These are phyloP conservation scores for Nicotiana tomentosiformis DNA, from an alignment of 257 asterid species.

Conservation along the genomic window DNA sequence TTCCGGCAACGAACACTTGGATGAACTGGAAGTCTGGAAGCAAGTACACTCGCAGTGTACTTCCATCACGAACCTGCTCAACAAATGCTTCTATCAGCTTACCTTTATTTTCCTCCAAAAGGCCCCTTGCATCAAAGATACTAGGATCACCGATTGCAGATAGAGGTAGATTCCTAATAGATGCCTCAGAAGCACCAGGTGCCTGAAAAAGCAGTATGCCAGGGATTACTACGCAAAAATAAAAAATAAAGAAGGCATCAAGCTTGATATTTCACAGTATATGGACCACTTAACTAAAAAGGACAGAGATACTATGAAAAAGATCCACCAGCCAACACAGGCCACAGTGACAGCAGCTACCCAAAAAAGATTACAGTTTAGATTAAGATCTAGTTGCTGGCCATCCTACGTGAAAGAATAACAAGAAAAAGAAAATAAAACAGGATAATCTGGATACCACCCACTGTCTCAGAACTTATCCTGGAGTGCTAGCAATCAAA, in stretches of 20 bases:
- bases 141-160: slow-evolving; percentile 24
- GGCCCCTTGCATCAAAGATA: slow-evolving; percentile 72
- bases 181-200: slow-evolving; percentile 77
- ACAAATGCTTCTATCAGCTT: slow-evolving; percentile 88
- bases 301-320: neutral
- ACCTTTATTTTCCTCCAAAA: slow-evolving; percentile 67
- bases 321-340: neutral
- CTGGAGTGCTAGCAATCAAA: neutral
- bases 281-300: neutral
- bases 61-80: slow-evolving; percentile 95
- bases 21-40: slow-evolving; percentile 90
- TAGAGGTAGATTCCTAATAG: slow-evolving; percentile 40
- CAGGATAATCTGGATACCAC: neutral
- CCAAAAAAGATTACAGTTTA: neutral
- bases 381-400: neutral
- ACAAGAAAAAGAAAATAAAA: neutral
- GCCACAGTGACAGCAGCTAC: neutral
- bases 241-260: neutral
- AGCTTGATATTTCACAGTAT: neutral
- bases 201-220: slow-evolving; percentile 33
- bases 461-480: neutral
- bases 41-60: slow-evolving; percentile 85
- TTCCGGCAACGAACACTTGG: slow-evolving; percentile 88
- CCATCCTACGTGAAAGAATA: neutral
- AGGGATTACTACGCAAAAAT: neutral